These are phyloP conservation scores for Taxillus chinensis DNA, from an alignment of 164 flowering plant species.

Conservation along the genomic window DNA sequence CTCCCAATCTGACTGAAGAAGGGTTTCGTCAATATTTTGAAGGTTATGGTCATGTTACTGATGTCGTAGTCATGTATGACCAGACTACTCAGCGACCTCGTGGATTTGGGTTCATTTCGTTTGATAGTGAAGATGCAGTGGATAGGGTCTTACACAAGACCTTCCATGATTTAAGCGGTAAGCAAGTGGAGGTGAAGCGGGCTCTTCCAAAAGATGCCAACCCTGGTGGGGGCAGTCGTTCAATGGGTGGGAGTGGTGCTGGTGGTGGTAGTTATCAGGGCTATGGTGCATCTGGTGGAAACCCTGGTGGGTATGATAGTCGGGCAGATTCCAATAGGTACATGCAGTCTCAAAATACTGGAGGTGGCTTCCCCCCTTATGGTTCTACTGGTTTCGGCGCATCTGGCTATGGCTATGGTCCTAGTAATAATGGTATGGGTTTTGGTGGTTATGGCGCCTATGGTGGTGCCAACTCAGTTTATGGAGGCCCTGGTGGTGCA, in stretches of 20 bases:
- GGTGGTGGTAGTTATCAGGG: conserved; percentile 42
- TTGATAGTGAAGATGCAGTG: conserved; percentile 78
- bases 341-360: conserved; percentile 61
- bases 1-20: conserved; percentile 64
- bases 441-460: conserved; percentile 72
- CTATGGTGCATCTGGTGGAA: conserved; percentile 59
- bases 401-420: conserved; percentile 74
- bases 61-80: conserved; percentile 88
- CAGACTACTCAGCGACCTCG: conserved; percentile 76
- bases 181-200: conserved; percentile 77
- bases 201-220: conserved; percentile 89
- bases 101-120: conserved; percentile 83
- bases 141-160: conserved; percentile 66
- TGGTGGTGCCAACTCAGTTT: conserved; percentile 58
- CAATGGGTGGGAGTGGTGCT: conserved; percentile 28
- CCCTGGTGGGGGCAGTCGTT: conserved; percentile 46
- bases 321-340: conserved; percentile 69
- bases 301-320: conserved; percentile 47
- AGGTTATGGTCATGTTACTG: conserved; percentile 62
- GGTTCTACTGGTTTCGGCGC: conserved; percentile 19
- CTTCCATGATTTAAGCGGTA: conserved; percentile 76
- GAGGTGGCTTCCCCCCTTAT: conserved; percentile 68
- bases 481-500: conserved; percentile 51
- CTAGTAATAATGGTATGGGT: conserved; percentile 65
- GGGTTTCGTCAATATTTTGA: conserved; percentile 74